These are phyloP conservation scores for Trametes elegans DNA, from an alignment of 768 basidiomycete species.

Conservation along the genomic window DNA sequence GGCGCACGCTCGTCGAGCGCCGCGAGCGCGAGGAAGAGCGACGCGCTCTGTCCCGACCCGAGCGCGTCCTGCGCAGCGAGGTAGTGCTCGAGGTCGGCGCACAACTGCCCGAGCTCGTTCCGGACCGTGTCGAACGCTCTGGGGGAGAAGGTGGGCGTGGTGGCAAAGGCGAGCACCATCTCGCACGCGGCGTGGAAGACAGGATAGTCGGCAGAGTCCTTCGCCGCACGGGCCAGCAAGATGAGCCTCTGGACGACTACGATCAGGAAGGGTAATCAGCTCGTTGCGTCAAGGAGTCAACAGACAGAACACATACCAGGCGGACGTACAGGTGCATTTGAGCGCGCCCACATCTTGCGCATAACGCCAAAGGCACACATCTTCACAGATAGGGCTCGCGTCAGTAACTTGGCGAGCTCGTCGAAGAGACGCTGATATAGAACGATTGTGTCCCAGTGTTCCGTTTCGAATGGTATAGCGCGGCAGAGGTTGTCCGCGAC, in stretches of 20 bases:
- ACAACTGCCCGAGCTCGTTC: background rate
- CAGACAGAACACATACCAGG: background rate
- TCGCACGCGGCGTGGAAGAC: constrained; percentile 8
- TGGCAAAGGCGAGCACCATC: constrained; percentile 4
- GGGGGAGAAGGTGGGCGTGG: background rate
- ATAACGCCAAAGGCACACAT: background rate
- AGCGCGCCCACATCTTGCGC: too few species aligned
- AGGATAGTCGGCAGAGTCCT: background rate
- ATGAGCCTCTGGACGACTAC: background rate
- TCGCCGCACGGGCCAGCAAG: background rate
- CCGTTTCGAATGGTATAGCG: constrained; percentile 16
- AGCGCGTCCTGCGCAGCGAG: background rate
- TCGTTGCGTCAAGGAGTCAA: background rate
- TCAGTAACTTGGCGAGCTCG: background rate
- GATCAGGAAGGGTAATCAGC: background rate
- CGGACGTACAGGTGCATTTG: background rate
- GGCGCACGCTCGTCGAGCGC: background rate
- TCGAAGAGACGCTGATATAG: constrained; percentile 13
- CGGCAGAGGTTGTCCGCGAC: constrained; percentile 11
- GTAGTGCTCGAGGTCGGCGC: constrained; percentile 3
- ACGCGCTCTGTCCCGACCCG: constrained; percentile 1
- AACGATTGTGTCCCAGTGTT: constrained; percentile 1
- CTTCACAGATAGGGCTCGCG: background rate
- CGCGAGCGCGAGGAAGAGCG: constrained; percentile 9
- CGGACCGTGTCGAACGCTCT: background rate